A percentile compares a stretch with the other conserved stretches of the same genome.
phyloP scores from a whole-genome alignment of 2,329 filamentous ascomycete species.

The Aspergillus vadensis region DNA sequence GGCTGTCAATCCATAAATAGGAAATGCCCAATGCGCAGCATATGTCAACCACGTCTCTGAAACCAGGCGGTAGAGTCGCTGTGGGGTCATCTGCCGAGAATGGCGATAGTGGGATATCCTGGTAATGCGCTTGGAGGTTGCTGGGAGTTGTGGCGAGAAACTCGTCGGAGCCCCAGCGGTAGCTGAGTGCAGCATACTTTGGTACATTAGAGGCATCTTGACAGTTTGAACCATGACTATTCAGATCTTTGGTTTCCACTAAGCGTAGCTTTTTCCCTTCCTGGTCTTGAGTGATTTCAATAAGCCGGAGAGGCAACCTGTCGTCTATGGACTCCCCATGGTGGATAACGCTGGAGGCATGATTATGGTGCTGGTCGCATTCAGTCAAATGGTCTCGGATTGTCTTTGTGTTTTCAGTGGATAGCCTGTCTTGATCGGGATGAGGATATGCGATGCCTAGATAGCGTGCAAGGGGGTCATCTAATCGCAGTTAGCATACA shows the following conservation, averaged over 20 bases:
- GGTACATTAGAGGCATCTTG: not conserved
- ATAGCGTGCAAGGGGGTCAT: not conserved
- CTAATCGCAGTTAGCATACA: not conserved
- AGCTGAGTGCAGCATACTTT: not conserved
- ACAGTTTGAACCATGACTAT: not conserved
- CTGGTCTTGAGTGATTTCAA: not conserved
- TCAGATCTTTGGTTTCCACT: not conserved
- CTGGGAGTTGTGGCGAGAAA: not conserved
- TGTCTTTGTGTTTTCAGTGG: not conserved
- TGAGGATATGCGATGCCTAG: not conserved
- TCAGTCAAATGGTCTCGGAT: not conserved
- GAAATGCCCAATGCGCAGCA: not conserved
- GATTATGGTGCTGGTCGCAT: not conserved
- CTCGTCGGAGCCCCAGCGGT: not conserved
- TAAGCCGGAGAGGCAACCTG: not conserved
- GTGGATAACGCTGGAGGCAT: not conserved
- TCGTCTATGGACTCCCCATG: not conserved
- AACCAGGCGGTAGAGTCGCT: not conserved
- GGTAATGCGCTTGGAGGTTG: not conserved
- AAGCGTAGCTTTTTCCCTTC: not conserved
- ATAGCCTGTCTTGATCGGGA: not conserved
- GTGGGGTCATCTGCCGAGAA: not conserved
- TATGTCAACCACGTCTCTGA: not conserved
- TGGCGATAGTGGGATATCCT: not conserved
- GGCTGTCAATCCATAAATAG: not conserved